Conservation (phyloP, 768 basidiomycete species). For the Dioszegia hungarica region DNA sequence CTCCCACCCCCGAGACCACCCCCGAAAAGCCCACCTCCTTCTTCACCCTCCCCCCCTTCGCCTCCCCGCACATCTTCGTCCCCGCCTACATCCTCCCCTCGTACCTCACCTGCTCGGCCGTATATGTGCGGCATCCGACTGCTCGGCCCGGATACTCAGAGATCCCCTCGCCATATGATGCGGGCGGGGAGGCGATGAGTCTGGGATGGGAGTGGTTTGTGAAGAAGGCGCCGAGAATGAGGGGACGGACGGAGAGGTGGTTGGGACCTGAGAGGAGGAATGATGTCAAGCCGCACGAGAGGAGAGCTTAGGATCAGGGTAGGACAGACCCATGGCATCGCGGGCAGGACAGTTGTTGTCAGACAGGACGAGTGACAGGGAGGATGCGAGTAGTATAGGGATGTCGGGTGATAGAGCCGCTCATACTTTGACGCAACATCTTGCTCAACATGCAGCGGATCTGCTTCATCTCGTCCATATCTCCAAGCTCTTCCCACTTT, state of each 20-base stretch:
- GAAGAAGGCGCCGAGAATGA: slow-evolving; percentile 36
- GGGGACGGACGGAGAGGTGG: slow-evolving; percentile 26
- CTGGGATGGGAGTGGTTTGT: slow-evolving; percentile 90
- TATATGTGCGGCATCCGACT: slow-evolving; percentile 93
- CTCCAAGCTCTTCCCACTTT: no score
- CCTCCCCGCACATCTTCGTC: slow-evolving; percentile 86
- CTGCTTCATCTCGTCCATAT: no score
- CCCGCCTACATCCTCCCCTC: slow-evolving; percentile 84
- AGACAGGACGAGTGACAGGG: no score
- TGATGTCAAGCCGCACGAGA: slow-evolving; percentile 1
- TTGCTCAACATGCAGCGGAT: no score
- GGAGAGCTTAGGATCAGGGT: neutral
- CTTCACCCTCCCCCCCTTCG: slow-evolving; percentile 80
- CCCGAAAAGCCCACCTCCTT: slow-evolving; percentile 46
- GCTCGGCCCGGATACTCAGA: slow-evolving; percentile 88
- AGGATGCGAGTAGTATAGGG: no score
- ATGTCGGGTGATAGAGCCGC: no score
- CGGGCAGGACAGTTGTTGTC: no score
- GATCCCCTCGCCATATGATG: slow-evolving; percentile 91
- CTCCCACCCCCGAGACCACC: neutral
- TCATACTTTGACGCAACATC: no score
- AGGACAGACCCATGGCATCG: no score
- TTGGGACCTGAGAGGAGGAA: slow-evolving; percentile 20
- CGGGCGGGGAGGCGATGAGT: slow-evolving; percentile 86
- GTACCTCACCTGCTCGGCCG: slow-evolving; percentile 79